phyloP scores from a whole-genome alignment of 1,284 basidiomycete species.

The Pseudozyma pruni region DNA sequence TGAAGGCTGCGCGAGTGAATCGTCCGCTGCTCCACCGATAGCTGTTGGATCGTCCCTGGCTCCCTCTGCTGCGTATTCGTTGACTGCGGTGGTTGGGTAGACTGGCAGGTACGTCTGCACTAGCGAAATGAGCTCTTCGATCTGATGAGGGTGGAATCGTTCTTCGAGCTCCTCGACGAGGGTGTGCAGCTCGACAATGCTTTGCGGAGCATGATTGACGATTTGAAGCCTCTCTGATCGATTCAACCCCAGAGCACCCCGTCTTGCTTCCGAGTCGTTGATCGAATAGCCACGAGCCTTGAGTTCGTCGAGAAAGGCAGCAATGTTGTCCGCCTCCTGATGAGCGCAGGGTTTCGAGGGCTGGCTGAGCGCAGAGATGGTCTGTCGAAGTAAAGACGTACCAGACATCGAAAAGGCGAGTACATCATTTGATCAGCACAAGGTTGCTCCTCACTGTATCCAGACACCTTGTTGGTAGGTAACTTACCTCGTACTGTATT shows the following conservation, averaged over 20 bases:
- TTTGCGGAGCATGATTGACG: constrained; percentile 84
- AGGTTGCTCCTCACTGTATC: not conserved
- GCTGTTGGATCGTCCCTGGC: constrained; percentile 23
- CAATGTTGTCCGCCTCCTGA: constrained; percentile 77
- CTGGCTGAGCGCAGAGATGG: constrained; percentile 82
- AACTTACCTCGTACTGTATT: constrained; percentile 83
- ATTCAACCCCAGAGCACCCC: constrained; percentile 75
- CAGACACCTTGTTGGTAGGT: not conserved
- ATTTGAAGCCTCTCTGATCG: constrained; percentile 92
- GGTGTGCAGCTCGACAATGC: constrained; percentile 86
- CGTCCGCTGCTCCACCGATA: constrained; percentile 8
- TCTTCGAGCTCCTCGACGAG: constrained; percentile 91
- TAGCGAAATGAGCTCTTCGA: constrained; percentile 76
- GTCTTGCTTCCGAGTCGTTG: constrained; percentile 43
- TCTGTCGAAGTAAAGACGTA: constrained; percentile 70
- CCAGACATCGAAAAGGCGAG: not conserved
- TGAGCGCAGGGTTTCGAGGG: constrained; percentile 76
- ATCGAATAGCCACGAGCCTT: constrained; percentile 39
- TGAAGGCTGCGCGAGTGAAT: not conserved
- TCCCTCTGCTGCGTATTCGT: constrained; percentile 32
- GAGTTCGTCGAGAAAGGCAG: constrained; percentile 76
- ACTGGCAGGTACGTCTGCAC: constrained; percentile 72
- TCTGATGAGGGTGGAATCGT: constrained; percentile 74
- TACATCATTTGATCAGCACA: not conserved
- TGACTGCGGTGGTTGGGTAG: constrained; percentile 5